Percentiles rank a stretch among this genome's conserved stretches.
These are phyloP conservation scores for Actinomucor elegans DNA, from an alignment of 371 early-diverging fungal genomes.

Conservation along the genomic window DNA sequence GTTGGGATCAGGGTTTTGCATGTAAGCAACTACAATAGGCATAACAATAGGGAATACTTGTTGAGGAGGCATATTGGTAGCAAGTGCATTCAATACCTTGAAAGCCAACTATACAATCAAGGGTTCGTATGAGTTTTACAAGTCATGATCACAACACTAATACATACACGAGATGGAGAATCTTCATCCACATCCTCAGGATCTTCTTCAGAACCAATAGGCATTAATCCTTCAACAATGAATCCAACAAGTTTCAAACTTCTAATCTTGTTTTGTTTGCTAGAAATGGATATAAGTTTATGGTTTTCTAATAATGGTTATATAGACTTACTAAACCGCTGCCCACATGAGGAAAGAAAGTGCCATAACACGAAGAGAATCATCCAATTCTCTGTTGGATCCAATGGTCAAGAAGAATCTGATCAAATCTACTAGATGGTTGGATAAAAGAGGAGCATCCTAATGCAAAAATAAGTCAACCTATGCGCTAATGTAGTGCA, in stretches of 20 bases:
- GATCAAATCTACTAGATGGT: conserved; percentile 76
- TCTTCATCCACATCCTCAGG: conserved; percentile 86
- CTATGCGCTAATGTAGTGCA: too few relatives aligned
- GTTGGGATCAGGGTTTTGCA: conserved; percentile 72
- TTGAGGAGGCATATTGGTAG: conserved; percentile 82
- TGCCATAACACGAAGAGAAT: conserved; percentile 75
- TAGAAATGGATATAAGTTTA: too few relatives aligned
- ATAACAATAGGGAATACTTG: conserved; percentile 83
- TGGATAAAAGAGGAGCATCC: conserved; percentile 79
- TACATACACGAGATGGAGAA: conserved; percentile 71
- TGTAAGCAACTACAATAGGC: conserved; percentile 69
- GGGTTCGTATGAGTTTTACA: too few relatives aligned
- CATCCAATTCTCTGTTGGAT: conserved; percentile 63
- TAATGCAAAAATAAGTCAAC: conserved; percentile 1
- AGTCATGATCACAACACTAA: neutral
- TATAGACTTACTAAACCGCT: conserved; percentile 67
- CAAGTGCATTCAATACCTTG: conserved; percentile 75
- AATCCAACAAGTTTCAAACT: conserved; percentile 76
- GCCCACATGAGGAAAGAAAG: conserved; percentile 86
- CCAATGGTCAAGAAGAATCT: conserved; percentile 77
- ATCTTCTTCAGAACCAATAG: conserved; percentile 83
- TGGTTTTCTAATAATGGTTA: too few relatives aligned
- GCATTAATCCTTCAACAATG: conserved; percentile 77
- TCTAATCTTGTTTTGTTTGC: conserved; percentile 79
- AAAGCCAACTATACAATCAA: conserved; percentile 45